A percentile compares a stretch with the other conserved stretches of the same genome.
phyloP scores from a whole-genome alignment of 2,329 filamentous ascomycete genomes.

The Nigrospora oryzae region DNA sequence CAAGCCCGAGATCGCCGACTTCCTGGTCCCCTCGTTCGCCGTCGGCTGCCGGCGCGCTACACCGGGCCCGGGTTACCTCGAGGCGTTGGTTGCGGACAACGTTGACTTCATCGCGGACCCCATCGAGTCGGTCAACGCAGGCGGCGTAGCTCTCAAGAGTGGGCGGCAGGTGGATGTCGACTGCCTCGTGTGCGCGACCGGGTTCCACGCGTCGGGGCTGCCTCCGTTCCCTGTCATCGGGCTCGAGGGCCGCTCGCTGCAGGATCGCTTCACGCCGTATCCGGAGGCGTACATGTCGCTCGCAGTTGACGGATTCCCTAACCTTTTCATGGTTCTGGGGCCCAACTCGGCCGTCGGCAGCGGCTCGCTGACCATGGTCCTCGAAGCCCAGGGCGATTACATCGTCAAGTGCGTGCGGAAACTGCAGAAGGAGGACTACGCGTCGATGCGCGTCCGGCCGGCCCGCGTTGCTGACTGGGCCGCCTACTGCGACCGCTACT shows the following conservation, averaged over 20 bases:
- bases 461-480: slow-evolving; percentile 37
- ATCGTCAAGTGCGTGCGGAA: slow-evolving; percentile 36
- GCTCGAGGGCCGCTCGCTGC: slow-evolving; percentile 24
- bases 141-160: slow-evolving; percentile 21
- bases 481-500: slow-evolving; percentile 36
- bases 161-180: slow-evolving; percentile 28
- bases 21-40: slow-evolving; percentile 32
- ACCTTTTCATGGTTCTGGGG: slow-evolving; percentile 39
- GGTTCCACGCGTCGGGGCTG: slow-evolving; percentile 30
- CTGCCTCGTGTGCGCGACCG: slow-evolving; percentile 37
- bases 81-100: slow-evolving; percentile 30
- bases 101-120: slow-evolving; percentile 27
- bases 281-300: slow-evolving; percentile 36
- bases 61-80: slow-evolving; percentile 36
- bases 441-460: slow-evolving; percentile 31
- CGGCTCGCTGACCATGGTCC: slow-evolving; percentile 35
- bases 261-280: slow-evolving; percentile 26
- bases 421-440: slow-evolving; percentile 36
- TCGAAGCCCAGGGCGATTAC: slow-evolving; percentile 40
- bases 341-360: slow-evolving; percentile 39
- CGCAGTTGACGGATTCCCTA: slow-evolving; percentile 37
- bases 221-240: slow-evolving; percentile 33
- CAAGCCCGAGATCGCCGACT: slow-evolving; percentile 33
- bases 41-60: slow-evolving; percentile 36
- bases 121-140: slow-evolving; percentile 23